Conservation (phyloP, 2,329 filamentous ascomycete genomes). For the Diaporthe aspalathi region DNA sequence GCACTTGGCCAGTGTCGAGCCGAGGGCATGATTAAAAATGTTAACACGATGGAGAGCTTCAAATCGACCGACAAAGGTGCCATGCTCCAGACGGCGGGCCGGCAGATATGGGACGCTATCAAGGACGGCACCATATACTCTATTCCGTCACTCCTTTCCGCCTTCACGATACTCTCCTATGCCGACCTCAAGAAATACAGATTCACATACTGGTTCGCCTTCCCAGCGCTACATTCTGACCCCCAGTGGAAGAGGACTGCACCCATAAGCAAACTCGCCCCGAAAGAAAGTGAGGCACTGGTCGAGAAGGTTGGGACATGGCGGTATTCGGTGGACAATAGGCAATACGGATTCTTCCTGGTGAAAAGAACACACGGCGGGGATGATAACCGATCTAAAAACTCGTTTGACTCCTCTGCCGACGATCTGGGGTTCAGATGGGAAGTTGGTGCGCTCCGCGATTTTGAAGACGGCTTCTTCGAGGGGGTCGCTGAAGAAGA, state of each 20-base stretch:
- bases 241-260: conserved; percentile 79
- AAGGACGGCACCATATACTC: conserved; percentile 97
- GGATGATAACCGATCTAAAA: conserved; percentile 48
- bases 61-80: conserved; percentile 82
- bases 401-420: conserved; percentile 63
- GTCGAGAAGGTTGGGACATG: conserved; percentile 89
- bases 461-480: conserved; percentile 91
- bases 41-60: conserved; percentile 96
- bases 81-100: conserved; percentile 81
- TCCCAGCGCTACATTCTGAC: conserved; percentile 91
- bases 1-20: conserved; percentile 81
- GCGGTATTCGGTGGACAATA: conserved; percentile 82
- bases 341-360: conserved; percentile 96
- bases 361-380: conserved; percentile 75
- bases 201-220: conserved; percentile 98
- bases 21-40: conserved; percentile 94
- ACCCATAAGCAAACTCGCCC: conserved; percentile 66
- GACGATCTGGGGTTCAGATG: conserved; percentile 75
- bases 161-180: conserved; percentile 90
- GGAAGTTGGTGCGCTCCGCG: conserved; percentile 79
- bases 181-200: conserved; percentile 98
- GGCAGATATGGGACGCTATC: conserved; percentile 96
- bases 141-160: conserved; percentile 88
- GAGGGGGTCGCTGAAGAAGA: conserved; percentile 76
- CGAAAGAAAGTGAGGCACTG: conserved; percentile 79